Percentiles rank a stretch among this genome's conserved stretches.
These are phyloP conservation scores for Zygosaccharomyces kombuchaensis DNA, from an alignment of 805 yeast species.

Conservation along the genomic window DNA sequence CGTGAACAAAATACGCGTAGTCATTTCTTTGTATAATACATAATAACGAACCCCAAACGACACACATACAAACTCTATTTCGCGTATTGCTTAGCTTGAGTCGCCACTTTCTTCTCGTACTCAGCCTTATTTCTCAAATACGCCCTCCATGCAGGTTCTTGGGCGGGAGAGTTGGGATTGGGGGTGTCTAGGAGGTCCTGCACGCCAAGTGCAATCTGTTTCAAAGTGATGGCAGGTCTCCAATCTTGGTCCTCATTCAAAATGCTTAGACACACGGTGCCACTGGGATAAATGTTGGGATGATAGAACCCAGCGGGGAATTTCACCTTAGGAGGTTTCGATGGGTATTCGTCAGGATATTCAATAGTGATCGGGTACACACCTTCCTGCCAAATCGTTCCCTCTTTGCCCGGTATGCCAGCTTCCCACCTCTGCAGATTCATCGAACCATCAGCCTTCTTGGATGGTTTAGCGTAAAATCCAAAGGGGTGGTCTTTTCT, in stretches of 20 bases:
- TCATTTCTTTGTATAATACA: constrained; percentile 13
- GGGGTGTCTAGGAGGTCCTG: constrained; percentile 89
- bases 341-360: constrained; percentile 90
- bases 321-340: constrained; percentile 92
- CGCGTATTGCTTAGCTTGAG: constrained; percentile 74
- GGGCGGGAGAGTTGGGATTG: constrained; percentile 95
- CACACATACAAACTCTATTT: constrained; percentile 23
- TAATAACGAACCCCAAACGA: constrained; percentile 3
- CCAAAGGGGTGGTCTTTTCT: constrained; percentile 98
- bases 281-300: constrained; percentile 97
- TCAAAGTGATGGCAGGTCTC: constrained; percentile 93
- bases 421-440: constrained; percentile 88
- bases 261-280: constrained; percentile 90
- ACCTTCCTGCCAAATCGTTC: constrained; percentile 88
- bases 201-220: constrained; percentile 84
- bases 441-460: constrained; percentile 73
- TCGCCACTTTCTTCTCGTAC: constrained; percentile 72
- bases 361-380: constrained; percentile 74
- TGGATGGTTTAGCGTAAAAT: constrained; percentile 86
- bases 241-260: constrained; percentile 95
- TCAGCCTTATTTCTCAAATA: constrained; percentile 61
- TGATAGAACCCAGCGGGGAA: constrained; percentile 91
- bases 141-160: constrained; percentile 93
- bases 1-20: background rate
- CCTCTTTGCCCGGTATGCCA: constrained; percentile 90